Evolutionary conservation across 176 grass and related monocot genomes (phyloP), one percentile per base, ranked within the genome.

Genomic region (Zoysia pacifica): DNA sequence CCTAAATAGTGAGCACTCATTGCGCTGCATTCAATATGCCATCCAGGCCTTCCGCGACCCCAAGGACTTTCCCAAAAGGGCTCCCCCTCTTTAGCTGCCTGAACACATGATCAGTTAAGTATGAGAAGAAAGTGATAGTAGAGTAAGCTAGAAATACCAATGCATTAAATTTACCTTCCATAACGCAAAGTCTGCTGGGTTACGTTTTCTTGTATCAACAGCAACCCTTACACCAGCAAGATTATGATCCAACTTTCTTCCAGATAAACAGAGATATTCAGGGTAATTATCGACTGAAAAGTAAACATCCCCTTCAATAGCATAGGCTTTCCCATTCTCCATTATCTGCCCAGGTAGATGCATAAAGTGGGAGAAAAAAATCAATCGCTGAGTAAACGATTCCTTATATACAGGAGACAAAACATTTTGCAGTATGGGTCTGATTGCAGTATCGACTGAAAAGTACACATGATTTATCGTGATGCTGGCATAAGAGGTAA

Each of bases 1-100:
- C 89, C 77, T 71, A 94, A 59, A 79, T 87, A 91, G 41, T 91
- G 67, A 44, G 83, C 83, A 82, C 89, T 91, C 89, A 94, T 94
- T 28, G 89, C 92, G 13, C 89, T 91, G 89, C 92, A 94, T 80
- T 94, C 92, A 59, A 94, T 94, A 59, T 94, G 92, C 92, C 92
- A 94, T 66, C 92, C 92, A 4, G 92, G 92, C 63, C 92, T 91
- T 67, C 92, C 92, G 53, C 13, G 73, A 36, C 92, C 92, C 92
- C 92, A 94, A 40, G 92, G 92, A 39, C 89, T 91, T 37, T 91
- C 81, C 92, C 92, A 94, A 52, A 52, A 91, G 48, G 81, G 88
- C 11, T 91, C 89, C 41, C 89, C 87, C 62, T 87, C 83, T 49
- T 91, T 91, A 56, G 92, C 83, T 55, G 81, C 63, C 86, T 91